Conservation (phyloP, 768 basidiomycete species). For the Leccinellum luteum region DNA sequence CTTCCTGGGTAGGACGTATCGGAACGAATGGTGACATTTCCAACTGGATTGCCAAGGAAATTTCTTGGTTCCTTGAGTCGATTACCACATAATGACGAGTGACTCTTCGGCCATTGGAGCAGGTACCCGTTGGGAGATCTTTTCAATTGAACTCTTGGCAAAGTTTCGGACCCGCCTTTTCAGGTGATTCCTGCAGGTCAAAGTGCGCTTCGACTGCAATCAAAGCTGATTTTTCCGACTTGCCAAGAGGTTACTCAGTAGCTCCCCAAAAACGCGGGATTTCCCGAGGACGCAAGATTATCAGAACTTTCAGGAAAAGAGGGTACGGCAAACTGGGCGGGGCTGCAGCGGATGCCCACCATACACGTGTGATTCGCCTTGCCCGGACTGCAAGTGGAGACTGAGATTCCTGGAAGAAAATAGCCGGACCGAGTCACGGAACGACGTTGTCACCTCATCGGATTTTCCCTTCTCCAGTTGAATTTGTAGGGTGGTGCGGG, state of each 20-base stretch:
- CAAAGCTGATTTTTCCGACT: not conserved
- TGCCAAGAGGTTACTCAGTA: not conserved
- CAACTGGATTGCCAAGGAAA: not conserved
- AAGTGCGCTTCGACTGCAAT: too few relatives aligned
- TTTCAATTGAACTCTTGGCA: not conserved
- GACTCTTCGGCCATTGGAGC: not conserved
- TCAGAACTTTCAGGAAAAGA: not conserved
- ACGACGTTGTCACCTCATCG: not conserved
- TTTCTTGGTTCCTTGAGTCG: not conserved
- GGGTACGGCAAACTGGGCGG: not conserved
- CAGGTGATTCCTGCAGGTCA: not conserved
- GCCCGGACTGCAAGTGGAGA: not conserved
- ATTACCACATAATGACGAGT: not conserved
- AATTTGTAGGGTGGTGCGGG: not conserved
- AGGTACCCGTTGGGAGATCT: not conserved
- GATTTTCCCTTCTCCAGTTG: not conserved
- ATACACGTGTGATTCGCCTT: not conserved
- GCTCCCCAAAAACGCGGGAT: not conserved
- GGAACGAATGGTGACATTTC: not conserved
- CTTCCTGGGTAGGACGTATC: not conserved
- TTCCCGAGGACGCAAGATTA: not conserved
- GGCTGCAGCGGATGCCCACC: not conserved
- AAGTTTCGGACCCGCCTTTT: not conserved
- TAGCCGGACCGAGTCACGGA: not conserved
- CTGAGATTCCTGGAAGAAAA: not conserved